Base-by-base conservation (phyloP, 495 filamentous ascomycete genomes). In the Podospora pseudoanserina region DNA sequence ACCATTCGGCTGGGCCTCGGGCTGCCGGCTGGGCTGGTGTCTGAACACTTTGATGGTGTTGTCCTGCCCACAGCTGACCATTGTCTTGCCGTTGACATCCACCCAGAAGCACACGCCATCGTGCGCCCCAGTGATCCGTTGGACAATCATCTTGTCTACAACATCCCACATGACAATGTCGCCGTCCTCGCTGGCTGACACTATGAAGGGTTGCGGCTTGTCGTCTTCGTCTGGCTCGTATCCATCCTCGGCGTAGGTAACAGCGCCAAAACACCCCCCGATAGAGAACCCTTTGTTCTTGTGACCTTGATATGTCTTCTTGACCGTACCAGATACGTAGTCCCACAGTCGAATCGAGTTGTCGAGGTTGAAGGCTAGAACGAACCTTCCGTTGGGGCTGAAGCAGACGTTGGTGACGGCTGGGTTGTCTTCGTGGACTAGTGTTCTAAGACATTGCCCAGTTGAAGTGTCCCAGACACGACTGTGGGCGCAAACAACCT, bases 271-370 rank as follows among this genome's bases (percentile, higher is more conserved):
- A 27, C 88, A 87, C 5, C 94, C 92, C 27, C 86, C 86, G 28
- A 98, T 82, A 68, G 92, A 93, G 80, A 89, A 97, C 64, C 90
- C 91, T 70, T 86, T 83, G 76, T 97, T 98, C 64, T 83, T 79
- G 77, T 98, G 96, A 7, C 96, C 95, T 78, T 97, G 92, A 83
- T 97, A 99, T 26, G 95, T 99, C 84, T 98, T 99, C 68, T 97
- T 88, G 72, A 92, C 92, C 5, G 79, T 75, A 3, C 94, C 93
- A 28, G 92, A 87, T 3, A 95, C 90, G 72, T 97, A 99, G 78
- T 96, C 90, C 95, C 95, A 99, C 64, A 99, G 82, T 16, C 95
- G 88, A 11, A 99, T 85, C 71, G 91, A 94, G 61, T 86, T 90
- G 79, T 99, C 95, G 77, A 97, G 85, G 67, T 91, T 95, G 80